Evolutionary conservation across 2,329 filamentous ascomycete species (phyloP), one percentile per base, ranked within the genome.

Genomic region (Aspergillus piperis): DNA sequence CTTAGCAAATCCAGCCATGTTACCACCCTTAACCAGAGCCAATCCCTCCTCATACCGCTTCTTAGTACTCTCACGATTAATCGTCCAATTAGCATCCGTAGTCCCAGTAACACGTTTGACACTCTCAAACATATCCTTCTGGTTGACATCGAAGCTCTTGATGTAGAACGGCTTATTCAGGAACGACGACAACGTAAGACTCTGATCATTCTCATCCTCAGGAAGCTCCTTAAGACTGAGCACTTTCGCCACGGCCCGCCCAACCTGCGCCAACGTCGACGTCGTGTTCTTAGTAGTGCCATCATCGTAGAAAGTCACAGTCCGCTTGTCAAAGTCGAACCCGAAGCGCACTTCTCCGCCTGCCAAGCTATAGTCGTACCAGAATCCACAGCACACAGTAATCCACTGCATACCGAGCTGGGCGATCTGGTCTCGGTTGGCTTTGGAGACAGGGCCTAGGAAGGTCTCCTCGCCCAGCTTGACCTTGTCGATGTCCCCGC

Each of bases 81-180:
- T 80, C 2, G 70, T 80, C 88, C 88, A 91, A 66, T 90, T 87
- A 0, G 72, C 74, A 41, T 87, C 83, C 1, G 75, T 82, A 0
- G 83, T 85, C 0, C 82, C 82, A 0, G 84, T 83, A 3, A 87
- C 86, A 0, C 83, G 82, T 66, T 87, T 80, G 11, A 88, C 73
- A n/a, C 81, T 82, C 41, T 83, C 82, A 57, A 90, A 80, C 78
- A 90, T 90, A 8, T 90, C 87, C 10, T 80, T 79, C 71, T 91
- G 88, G 60, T 74, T 85, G 61, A 87, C 65, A 10, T 76, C 71
- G 75, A 89, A 90, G 62, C 83, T 87, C 7, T 77, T 79, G 10
- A 88, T 65, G 65, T 81, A 84, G 1, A 88, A 68, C 0, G 67
- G 63, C 53, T 80, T 78, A 71, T 87, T 85, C 2, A 75, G 73